Evolutionary conservation across 257 asterid species (phyloP).

Genomic region (Striga asiatica): DNA sequence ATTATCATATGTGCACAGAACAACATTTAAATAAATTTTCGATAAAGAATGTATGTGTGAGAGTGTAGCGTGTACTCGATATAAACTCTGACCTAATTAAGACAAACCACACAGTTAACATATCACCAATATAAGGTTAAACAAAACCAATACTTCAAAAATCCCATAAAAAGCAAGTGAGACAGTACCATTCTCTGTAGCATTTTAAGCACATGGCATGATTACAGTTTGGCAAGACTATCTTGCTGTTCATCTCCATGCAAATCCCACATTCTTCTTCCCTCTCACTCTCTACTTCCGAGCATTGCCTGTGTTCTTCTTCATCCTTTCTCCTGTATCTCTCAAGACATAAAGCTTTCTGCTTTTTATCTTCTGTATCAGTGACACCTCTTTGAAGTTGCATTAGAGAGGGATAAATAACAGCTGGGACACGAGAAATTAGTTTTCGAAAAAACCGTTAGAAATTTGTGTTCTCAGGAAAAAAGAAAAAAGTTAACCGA

Average conservation of each 20-base stretch:
- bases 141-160: background rate
- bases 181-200: slow-evolving; percentile 76
- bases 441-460: slow-evolving; percentile 16
- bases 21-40: background rate
- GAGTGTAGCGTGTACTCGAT: too few species aligned
- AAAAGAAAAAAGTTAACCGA: background rate
- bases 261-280: slow-evolving; percentile 98
- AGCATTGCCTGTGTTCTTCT: slow-evolving; percentile 32
- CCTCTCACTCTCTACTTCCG: slow-evolving; percentile 70
- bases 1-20: background rate
- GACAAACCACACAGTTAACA: background rate
- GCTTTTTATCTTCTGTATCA: slow-evolving; percentile 78
- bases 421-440: slow-evolving; percentile 44
- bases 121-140: background rate
- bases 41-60: background rate
- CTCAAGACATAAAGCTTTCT: slow-evolving; percentile 64
- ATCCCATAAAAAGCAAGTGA: background rate
- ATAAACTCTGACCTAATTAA: background rate
- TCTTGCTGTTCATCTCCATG: slow-evolving; percentile 76
- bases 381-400: slow-evolving; percentile 84
- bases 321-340: slow-evolving; percentile 75
- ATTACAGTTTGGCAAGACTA: slow-evolving; percentile 79
- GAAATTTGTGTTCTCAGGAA: background rate
- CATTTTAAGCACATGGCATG: slow-evolving; percentile 89
- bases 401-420: slow-evolving; percentile 76